phyloP scores from a whole-genome alignment of 495 filamentous ascomycete species.

The Barbatosphaeria neglecta region DNA sequence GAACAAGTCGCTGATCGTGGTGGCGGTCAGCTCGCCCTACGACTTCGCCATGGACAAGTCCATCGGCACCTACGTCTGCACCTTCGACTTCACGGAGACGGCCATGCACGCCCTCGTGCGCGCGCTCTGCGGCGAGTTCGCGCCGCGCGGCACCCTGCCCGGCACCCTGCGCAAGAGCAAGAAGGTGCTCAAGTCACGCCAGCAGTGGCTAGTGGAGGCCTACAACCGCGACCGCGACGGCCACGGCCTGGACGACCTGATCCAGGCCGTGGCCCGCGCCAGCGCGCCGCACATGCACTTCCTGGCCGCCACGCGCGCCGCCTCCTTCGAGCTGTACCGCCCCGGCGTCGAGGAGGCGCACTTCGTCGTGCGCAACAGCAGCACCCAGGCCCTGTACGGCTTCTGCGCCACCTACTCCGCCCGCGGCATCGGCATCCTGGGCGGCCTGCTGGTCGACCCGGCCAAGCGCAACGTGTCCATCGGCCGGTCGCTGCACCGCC shows the following conservation, averaged over 20 bases:
- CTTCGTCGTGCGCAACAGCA: constrained; percentile 85
- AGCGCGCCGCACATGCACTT: constrained; percentile 45
- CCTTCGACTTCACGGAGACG: constrained; percentile 87
- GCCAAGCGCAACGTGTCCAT: constrained; percentile 73
- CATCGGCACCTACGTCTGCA: constrained; percentile 83
- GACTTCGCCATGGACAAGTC: constrained; percentile 87
- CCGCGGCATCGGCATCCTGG: constrained; percentile 64
- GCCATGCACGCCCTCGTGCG: constrained; percentile 74
- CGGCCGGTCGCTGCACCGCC: constrained; percentile 70
- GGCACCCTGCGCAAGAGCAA: constrained; percentile 74
- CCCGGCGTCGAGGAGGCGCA: constrained; percentile 63
- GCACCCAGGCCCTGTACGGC: constrained; percentile 74
- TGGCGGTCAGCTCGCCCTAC: constrained; percentile 86
- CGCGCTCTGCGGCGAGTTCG: constrained; percentile 65
- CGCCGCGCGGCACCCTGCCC: constrained; percentile 60
- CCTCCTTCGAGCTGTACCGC: constrained; percentile 59
- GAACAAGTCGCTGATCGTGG: constrained; percentile 66
- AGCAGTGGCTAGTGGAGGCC: constrained; percentile 81
- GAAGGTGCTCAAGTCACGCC: constrained; percentile 66
- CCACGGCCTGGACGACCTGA: constrained; percentile 53
- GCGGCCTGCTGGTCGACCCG: constrained; percentile 74
- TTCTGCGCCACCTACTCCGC: constrained; percentile 82
- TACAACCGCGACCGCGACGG: constrained; percentile 71
- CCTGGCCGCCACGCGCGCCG: constrained; percentile 56
- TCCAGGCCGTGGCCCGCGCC: constrained; percentile 49